Base-by-base conservation (phyloP, 2,329 filamentous ascomycete genomes). In the Diaporthe aspalathi region DNA sequence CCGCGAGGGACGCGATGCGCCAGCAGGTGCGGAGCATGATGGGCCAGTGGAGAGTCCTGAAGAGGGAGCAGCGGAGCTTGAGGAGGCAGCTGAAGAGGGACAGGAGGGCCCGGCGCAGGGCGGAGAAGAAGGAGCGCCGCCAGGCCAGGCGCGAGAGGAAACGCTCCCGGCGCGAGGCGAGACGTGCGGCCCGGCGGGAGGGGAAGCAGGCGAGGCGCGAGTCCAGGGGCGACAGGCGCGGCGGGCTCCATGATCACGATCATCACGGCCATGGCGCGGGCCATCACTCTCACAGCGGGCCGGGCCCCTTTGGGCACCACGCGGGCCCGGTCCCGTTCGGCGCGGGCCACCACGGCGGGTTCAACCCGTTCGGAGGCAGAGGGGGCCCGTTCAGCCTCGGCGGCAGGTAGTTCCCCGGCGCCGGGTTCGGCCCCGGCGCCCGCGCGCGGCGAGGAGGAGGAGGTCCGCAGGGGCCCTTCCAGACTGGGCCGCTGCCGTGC, bases 21-120 rank as follows among this genome's bases (percentile, higher is more conserved):
- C 80, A 79, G 52, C 83, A 88, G 67, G 79, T 88, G 69, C 86
- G 83, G 74, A 77, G 76, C 3, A 76, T 89, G 35, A 81, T 81
- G 67, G 78, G 81, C 50, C 78, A 82, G 68, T 88, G 85, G 80
- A 84, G 83, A 74, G 76, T 76, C 0, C 76, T 82, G 38, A 84
- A 83, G 78, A 80, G 77, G 56, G 74, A 76, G 14, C 80, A 84
- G 72, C 79, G 74, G 70, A 75, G 76, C 70, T 72, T 77, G 52
- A 79, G 76, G 54, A 78, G 76, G 65, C 72, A 81, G 70, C 77
- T 79, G 69, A 78, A 76, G 68, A 76, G 76, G 68, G 77, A 81
- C 2, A 76, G 76, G 12, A 81, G 77, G 67, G 79, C 76, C 29
- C 76, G 79, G 53, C 74, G 78, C 3, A 78, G 76, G 32, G 78